Conservation (phyloP, 495 filamentous ascomycete genomes). For the Immersiella caudata region DNA sequence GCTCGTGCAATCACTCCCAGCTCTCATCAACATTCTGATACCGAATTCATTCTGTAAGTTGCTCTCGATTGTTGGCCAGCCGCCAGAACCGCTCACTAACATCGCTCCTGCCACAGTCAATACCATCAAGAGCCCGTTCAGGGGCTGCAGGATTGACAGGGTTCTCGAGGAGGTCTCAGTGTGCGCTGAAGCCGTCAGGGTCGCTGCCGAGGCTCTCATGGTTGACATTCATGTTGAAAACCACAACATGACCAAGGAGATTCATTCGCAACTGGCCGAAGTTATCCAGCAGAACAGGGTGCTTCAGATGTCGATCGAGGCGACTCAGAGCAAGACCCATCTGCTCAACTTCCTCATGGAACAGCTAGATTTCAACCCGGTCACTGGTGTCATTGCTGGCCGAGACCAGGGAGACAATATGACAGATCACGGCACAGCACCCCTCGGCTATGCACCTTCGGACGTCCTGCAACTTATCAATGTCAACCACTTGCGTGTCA, state of each 20-base stretch:
- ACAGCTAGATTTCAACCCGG: slow-evolving; percentile 1
- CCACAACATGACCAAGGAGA: slow-evolving; percentile 8
- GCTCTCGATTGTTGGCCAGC: background rate
- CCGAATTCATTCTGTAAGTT: slow-evolving; percentile 13
- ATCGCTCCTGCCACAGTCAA: background rate
- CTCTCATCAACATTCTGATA: slow-evolving; percentile 20
- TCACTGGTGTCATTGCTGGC: slow-evolving; percentile 2
- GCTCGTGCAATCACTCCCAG: slow-evolving; percentile 8
- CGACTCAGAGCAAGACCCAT: slow-evolving; percentile 17
- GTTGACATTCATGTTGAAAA: slow-evolving; percentile 19
- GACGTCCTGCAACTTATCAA: slow-evolving; percentile 23
- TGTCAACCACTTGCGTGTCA: slow-evolving; percentile 21
- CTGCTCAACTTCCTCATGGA: slow-evolving; percentile 27
- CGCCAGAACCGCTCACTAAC: background rate
- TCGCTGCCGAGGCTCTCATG: slow-evolving; percentile 15
- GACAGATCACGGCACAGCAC: slow-evolving; percentile 18
- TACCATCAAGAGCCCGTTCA: slow-evolving; percentile 6
- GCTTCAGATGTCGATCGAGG: slow-evolving; percentile 21
- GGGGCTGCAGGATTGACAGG: slow-evolving; percentile 20
- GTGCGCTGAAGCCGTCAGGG: slow-evolving; percentile 6
- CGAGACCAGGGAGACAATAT: slow-evolving; percentile 13
- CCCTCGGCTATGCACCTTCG: slow-evolving; percentile 16
- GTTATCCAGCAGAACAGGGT: slow-evolving; percentile 4
- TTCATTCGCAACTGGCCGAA: slow-evolving; percentile 15
- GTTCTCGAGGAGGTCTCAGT: slow-evolving; percentile 16